Evolutionary conservation across 495 filamentous ascomycete genomes (phyloP).

Genomic region (Daldinia caldariorum): DNA sequence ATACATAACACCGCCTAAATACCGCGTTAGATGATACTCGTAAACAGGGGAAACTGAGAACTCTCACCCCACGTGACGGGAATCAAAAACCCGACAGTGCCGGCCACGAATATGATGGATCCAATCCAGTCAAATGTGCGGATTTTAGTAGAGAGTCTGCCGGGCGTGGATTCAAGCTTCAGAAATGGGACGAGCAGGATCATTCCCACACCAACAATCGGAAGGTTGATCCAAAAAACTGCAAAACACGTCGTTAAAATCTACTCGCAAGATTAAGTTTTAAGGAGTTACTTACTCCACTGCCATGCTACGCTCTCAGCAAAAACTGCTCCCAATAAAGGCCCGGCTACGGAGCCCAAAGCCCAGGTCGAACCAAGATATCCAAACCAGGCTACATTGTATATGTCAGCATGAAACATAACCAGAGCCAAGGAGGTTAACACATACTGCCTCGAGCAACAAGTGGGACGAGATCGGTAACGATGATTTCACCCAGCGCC

Average conservation of each 20-base stretch:
- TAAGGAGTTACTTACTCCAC: conserved; percentile 8
- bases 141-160: background rate
- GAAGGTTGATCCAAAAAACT: conserved; percentile 15
- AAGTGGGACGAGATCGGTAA: conserved; percentile 11
- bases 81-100: conserved; percentile 5
- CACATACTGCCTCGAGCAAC: conserved; percentile 10
- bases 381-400: conserved; percentile 8
- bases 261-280: background rate
- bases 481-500: conserved; percentile 11
- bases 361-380: conserved; percentile 19
- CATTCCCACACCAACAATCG: conserved; percentile 11
- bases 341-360: conserved; percentile 9
- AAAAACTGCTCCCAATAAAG: conserved; percentile 4
- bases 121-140: conserved; percentile 14
- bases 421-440: background rate
- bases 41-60: background rate
- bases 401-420: background rate
- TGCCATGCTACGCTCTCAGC: conserved; percentile 6
- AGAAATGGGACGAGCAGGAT: conserved; percentile 2
- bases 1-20: conserved; percentile 11
- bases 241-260: background rate
- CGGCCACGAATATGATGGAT: conserved; percentile 3
- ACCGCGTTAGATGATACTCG: conserved; percentile 1
- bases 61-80: conserved; percentile 9
- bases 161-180: conserved; percentile 5